A percentile compares a stretch with the other conserved stretches of the same genome.
Conservation (phyloP, 2,329 filamentous ascomycete genomes). For the Arthrobotrys pseudoclavata region DNA sequence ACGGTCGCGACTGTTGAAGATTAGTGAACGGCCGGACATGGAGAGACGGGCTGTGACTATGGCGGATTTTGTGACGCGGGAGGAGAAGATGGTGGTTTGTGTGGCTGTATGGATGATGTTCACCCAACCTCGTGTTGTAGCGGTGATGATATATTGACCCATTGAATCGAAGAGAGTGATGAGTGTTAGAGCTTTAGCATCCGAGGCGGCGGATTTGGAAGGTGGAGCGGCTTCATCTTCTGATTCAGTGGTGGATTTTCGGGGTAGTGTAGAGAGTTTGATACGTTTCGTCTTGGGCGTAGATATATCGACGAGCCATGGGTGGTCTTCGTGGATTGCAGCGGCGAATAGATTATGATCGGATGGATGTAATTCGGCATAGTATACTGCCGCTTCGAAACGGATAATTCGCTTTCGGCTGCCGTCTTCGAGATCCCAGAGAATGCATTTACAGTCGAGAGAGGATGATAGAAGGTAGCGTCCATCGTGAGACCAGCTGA, state of each 20-base stretch:
- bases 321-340: slow-evolving; percentile 93
- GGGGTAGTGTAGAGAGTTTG: slow-evolving; percentile 71
- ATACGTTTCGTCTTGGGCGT: slow-evolving; percentile 33
- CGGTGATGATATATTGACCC: slow-evolving; percentile 89
- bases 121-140: slow-evolving; percentile 94
- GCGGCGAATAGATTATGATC: slow-evolving; percentile 89
- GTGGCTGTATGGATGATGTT: slow-evolving; percentile 92
- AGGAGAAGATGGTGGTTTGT: slow-evolving; percentile 87
- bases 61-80: slow-evolving; percentile 86
- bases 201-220: slow-evolving; percentile 89
- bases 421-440: slow-evolving; percentile 89
- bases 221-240: slow-evolving; percentile 72
- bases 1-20: slow-evolving; percentile 93
- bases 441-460: slow-evolving; percentile 94
- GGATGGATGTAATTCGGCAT: slow-evolving; percentile 91
- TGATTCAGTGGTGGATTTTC: slow-evolving; percentile 76
- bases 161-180: slow-evolving; percentile 88
- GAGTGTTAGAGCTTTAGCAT: slow-evolving; percentile 94
- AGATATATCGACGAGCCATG: slow-evolving; percentile 85
- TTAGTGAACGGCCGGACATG: slow-evolving; percentile 84
- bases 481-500: slow-evolving; percentile 93
- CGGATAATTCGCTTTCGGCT: slow-evolving; percentile 83
- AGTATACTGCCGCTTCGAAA: slow-evolving; percentile 93
- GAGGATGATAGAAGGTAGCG: slow-evolving; percentile 92
- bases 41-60: slow-evolving; percentile 90